Evolutionary conservation across 495 filamentous ascomycete species (phyloP).

Genomic region (Xylaria nigripes): DNA sequence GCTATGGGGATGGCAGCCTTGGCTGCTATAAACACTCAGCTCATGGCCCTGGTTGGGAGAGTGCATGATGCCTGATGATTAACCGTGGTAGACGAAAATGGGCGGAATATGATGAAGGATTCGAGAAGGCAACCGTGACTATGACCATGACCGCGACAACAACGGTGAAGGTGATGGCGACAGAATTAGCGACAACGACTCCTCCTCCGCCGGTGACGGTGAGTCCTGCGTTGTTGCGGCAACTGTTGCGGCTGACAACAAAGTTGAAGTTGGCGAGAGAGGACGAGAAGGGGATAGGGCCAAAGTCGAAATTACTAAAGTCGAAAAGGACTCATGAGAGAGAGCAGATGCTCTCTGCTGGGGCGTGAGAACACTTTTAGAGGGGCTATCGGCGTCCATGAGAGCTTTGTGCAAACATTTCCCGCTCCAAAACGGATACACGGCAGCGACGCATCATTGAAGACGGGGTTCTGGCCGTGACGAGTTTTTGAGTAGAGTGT

Average conservation of each 20-base stretch:
- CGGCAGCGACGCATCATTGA: conserved; percentile 12
- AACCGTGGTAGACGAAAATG: neutral
- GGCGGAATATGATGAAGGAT: neutral
- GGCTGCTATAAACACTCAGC: neutral
- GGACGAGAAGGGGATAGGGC: neutral
- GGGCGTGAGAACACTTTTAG: conserved; percentile 2
- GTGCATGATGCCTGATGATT: conserved; percentile 1
- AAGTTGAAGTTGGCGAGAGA: conserved; percentile 1
- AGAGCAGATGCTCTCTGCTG: conserved; percentile 1
- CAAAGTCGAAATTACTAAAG: neutral
- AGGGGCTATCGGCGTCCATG: conserved; percentile 11
- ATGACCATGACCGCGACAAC: neutral
- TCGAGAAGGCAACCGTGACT: neutral
- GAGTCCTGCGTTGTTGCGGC: neutral
- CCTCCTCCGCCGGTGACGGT: neutral
- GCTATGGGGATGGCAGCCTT: neutral
- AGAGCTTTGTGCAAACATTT: conserved; percentile 15
- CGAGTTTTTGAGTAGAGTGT: conserved; percentile 3
- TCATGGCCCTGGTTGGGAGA: neutral
- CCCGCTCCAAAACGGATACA: conserved; percentile 12
- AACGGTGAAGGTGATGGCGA: neutral
- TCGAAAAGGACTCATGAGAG: neutral
- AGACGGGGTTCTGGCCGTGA: conserved; percentile 12
- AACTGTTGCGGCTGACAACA: neutral
- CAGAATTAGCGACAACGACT: neutral